Percentiles rank a stretch among this genome's conserved stretches.
Conservation (phyloP, 2,329 filamentous ascomycete genomes). For the Niveomyces coronatus region DNA sequence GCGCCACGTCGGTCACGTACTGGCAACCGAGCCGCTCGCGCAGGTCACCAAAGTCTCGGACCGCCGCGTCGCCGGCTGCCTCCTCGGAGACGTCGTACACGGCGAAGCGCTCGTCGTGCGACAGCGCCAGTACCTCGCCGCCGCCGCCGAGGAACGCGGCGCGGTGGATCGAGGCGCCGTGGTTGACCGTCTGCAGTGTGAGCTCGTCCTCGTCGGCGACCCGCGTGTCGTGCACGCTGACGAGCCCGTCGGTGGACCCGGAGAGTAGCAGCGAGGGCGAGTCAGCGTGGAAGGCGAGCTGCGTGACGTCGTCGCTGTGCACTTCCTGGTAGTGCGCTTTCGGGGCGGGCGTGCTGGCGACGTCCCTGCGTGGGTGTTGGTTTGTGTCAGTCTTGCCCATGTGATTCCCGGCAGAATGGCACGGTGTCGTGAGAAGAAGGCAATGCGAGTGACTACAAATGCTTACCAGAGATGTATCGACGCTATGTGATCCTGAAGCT, state of each 20-base stretch:
- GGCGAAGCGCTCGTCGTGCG: constrained; percentile 68
- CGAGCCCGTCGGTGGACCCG: constrained; percentile 68
- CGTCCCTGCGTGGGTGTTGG: constrained; percentile 37
- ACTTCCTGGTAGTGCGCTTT: constrained; percentile 50
- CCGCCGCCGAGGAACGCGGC: constrained; percentile 55
- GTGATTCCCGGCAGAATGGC: too few relatives aligned
- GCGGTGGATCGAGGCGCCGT: constrained; percentile 62
- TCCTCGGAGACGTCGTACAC: constrained; percentile 61
- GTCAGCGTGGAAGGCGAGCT: constrained; percentile 47
- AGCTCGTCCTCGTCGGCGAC: constrained; percentile 68
- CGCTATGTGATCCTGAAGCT: constrained; percentile 53
- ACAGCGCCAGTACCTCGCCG: constrained; percentile 59
- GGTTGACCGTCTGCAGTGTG: constrained; percentile 68
- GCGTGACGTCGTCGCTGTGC: constrained; percentile 58
- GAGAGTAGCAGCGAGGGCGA: constrained; percentile 56
- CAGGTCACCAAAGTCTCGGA: constrained; percentile 56
- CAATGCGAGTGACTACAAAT: too few relatives aligned
- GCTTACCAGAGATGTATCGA: constrained; percentile 51
- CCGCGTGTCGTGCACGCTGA: constrained; percentile 65
- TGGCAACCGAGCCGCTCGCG: constrained; percentile 55
- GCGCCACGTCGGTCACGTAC: constrained; percentile 60
- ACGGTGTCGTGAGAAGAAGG: too few relatives aligned
- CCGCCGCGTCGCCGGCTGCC: constrained; percentile 46
- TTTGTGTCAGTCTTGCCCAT: constrained; percentile 1
- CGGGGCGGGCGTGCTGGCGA: constrained; percentile 37